These are phyloP conservation scores for Penicillium canescens DNA, from an alignment of 495 filamentous ascomycete species.

Conservation along the genomic window DNA sequence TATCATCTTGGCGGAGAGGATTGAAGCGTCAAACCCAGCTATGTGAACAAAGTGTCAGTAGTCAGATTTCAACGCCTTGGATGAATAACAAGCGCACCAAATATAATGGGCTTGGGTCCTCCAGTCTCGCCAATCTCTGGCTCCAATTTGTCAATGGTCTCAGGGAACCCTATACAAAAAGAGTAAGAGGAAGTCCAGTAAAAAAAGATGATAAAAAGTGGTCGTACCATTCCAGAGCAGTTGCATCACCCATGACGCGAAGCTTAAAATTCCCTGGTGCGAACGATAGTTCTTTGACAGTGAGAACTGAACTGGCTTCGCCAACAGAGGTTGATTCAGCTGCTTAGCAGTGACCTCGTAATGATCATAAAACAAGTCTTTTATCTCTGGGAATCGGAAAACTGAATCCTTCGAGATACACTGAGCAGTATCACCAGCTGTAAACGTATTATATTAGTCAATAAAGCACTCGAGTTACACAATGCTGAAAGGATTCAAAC, in stretches of 20 bases:
- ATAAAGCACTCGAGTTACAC: neutral
- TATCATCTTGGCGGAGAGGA: conserved; percentile 27
- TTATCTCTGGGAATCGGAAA: conserved; percentile 44
- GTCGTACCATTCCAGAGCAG: conserved; percentile 18
- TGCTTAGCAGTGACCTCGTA: conserved; percentile 16
- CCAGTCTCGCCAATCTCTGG: conserved; percentile 37
- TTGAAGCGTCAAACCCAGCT: conserved; percentile 27
- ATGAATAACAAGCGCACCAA: conserved; percentile 15
- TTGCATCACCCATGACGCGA: conserved; percentile 41
- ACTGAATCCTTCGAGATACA: conserved; percentile 45
- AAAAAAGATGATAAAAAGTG: neutral
- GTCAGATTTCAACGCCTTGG: neutral
- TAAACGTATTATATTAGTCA: neutral
- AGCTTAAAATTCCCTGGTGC: conserved; percentile 43
- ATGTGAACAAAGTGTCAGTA: conserved; percentile 1
- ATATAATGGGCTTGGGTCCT: conserved; percentile 41
- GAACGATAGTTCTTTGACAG: conserved; percentile 44
- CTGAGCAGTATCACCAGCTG: conserved; percentile 47
- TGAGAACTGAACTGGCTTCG: conserved; percentile 28
- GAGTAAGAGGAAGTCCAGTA: neutral
- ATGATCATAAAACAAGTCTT: conserved; percentile 36
- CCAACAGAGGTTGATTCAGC: conserved; percentile 16
- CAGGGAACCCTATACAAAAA: conserved; percentile 32
- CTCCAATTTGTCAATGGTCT: conserved; percentile 39
- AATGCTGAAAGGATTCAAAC: conserved; percentile 6